Percentiles rank a stretch among this genome's conserved stretches.
These are phyloP conservation scores for Penicillium fuscoglaucum DNA, from an alignment of 2,329 filamentous ascomycete genomes.

Conservation along the genomic window DNA sequence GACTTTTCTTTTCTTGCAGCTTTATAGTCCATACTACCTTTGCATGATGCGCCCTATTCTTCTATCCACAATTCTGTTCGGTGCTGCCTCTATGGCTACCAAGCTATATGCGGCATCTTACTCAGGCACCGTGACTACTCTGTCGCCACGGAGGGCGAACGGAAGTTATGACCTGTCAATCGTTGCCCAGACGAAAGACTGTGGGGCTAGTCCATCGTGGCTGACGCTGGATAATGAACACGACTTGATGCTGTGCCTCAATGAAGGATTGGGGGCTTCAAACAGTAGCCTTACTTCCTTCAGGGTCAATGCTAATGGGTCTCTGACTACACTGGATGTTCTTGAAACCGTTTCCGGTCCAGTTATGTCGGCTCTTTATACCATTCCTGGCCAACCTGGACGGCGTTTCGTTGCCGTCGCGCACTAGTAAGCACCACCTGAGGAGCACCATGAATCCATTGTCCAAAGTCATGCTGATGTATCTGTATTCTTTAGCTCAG, in stretches of 20 bases:
- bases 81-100: background rate
- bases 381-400: background rate
- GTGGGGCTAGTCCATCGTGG: constrained; percentile 24
- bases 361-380: constrained; percentile 21
- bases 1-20: background rate
- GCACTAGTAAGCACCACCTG: constrained; percentile 18
- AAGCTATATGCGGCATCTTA: constrained; percentile 40
- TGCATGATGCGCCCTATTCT: background rate
- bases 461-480: background rate
- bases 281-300: constrained; percentile 24
- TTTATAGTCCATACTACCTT: background rate
- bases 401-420: constrained; percentile 20
- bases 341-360: constrained; percentile 16
- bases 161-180: constrained; percentile 10
- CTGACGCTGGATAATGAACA: constrained; percentile 18
- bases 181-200: constrained; percentile 12
- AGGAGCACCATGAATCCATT: background rate
- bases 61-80: background rate
- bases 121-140: constrained; percentile 31
- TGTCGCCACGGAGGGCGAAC: constrained; percentile 23
- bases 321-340: constrained; percentile 5
- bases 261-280: constrained; percentile 19
- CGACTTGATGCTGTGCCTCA: constrained; percentile 20
- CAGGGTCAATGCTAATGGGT: constrained; percentile 15
- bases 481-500: constrained; percentile 1